Conservation (phyloP, 139 green algal species). For the Spirogloea muscicola region DNA sequence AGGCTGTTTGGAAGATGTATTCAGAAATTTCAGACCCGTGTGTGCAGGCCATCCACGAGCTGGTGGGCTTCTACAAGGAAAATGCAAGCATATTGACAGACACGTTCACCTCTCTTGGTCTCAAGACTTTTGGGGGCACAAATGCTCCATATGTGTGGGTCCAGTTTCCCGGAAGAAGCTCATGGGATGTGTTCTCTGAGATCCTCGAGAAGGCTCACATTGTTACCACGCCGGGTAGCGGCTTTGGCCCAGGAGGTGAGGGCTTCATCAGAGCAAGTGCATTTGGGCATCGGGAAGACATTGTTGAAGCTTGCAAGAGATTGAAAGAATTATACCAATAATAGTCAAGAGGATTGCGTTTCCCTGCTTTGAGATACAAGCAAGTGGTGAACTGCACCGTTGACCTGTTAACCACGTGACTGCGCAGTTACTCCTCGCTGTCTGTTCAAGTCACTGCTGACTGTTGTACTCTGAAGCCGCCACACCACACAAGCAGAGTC, state of each 20-base stretch:
- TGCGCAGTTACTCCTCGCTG: too few species aligned
- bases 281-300: constrained; percentile 78
- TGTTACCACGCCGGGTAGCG: constrained; percentile 92
- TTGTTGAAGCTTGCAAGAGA: constrained; percentile 50
- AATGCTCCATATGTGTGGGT: constrained; percentile 99
- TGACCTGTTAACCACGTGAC: too few species aligned
- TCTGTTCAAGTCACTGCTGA: too few species aligned
- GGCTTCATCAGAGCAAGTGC: constrained; percentile 93
- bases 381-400: too few species aligned
- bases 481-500: too few species aligned
- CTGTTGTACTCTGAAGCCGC: too few species aligned
- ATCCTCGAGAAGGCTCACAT: constrained; percentile 69
- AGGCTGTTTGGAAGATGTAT: too few species aligned
- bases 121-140: constrained; percentile 83
- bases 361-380: too few species aligned
- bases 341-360: too few species aligned
- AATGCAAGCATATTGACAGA: constrained; percentile 88
- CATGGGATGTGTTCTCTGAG: constrained; percentile 94
- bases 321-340: constrained; percentile 53
- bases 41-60: constrained; percentile 67
- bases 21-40: too few species aligned
- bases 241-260: constrained; percentile 92
- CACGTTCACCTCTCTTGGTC: constrained; percentile 88
- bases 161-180: constrained; percentile 77
- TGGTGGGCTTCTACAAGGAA: constrained; percentile 97